These are phyloP conservation scores for Rhodomyrtus psidioides DNA, from an alignment of 441 rosid genomes.

Conservation along the genomic window DNA sequence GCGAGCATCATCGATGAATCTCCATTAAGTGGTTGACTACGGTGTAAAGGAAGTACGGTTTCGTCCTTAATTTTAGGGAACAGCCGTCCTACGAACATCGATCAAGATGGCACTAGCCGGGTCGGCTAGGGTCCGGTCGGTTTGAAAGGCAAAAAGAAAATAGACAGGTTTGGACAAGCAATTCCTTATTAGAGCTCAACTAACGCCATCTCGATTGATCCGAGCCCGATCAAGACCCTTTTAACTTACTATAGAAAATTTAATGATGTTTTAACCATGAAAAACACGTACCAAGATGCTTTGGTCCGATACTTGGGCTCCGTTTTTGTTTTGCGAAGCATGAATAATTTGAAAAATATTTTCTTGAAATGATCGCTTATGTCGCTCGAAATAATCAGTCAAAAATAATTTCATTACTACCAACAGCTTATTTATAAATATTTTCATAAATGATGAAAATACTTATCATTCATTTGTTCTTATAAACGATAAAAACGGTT, in stretches of 20 bases:
- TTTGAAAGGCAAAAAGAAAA: background rate
- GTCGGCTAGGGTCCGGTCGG: background rate
- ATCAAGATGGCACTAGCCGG: background rate
- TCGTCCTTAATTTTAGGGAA: background rate
- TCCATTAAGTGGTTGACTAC: background rate
- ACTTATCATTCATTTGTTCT: too few species aligned
- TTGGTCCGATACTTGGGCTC: too few species aligned
- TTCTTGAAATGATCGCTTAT: too few species aligned
- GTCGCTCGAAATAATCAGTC: too few species aligned
- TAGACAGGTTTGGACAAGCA: background rate
- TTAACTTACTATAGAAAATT: background rate
- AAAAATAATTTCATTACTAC: too few species aligned
- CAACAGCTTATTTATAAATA: too few species aligned
- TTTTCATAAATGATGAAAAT: too few species aligned
- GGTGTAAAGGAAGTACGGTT: background rate
- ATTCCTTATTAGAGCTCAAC: background rate
- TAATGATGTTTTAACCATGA: background rate
- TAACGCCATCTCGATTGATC: too few species aligned
- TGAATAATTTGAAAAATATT: too few species aligned
- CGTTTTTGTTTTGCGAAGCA: too few species aligned
- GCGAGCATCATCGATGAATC: background rate
- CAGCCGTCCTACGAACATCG: background rate
- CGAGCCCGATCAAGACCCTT: background rate
- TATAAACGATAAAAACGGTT: too few species aligned
- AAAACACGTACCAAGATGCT: background rate